A percentile compares a stretch with the other conserved stretches of the same genome.
Conservation (phyloP, 352 stramenopile genomes). For the Phytophthora podocarpi region DNA sequence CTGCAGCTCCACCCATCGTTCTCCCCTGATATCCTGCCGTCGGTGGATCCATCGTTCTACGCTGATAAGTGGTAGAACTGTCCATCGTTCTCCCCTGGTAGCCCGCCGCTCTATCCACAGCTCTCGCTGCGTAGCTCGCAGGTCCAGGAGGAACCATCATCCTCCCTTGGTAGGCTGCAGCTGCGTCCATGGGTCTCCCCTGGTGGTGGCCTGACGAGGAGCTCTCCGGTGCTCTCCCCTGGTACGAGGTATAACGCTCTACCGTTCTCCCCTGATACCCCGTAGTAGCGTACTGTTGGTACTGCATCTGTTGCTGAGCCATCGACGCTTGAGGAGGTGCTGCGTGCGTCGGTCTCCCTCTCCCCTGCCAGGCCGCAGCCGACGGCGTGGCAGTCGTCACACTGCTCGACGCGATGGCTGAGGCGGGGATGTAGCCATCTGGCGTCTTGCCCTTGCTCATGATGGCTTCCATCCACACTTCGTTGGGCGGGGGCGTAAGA, state of each 20-base stretch:
- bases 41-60: conserved; percentile 11
- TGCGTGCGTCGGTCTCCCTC: not conserved
- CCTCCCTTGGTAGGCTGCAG: not conserved
- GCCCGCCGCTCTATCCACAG: not conserved
- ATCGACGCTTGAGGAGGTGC: not conserved
- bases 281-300: conserved; percentile 12
- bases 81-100: not conserved
- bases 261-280: conserved; percentile 13
- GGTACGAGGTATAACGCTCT: conserved; percentile 14
- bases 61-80: not conserved
- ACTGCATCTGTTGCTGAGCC: not conserved
- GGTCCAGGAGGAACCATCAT: not conserved
- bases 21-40: not conserved
- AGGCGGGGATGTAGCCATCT: conserved; percentile 25
- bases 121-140: not conserved
- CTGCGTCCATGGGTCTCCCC: too few relatives aligned
- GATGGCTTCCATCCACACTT: conserved; percentile 76
- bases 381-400: conserved; percentile 1
- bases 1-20: not conserved
- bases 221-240: conserved; percentile 1
- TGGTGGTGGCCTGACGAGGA: too few relatives aligned
- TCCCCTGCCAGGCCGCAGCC: conserved; percentile 10
- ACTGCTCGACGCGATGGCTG: not conserved
- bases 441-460: conserved; percentile 61
- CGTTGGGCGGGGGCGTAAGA: conserved; percentile 49